Evolutionary conservation across 495 filamentous ascomycete genomes (phyloP), one percentile per base, ranked within the genome.

Genomic region (Rostrohypoxylon terebratum): DNA sequence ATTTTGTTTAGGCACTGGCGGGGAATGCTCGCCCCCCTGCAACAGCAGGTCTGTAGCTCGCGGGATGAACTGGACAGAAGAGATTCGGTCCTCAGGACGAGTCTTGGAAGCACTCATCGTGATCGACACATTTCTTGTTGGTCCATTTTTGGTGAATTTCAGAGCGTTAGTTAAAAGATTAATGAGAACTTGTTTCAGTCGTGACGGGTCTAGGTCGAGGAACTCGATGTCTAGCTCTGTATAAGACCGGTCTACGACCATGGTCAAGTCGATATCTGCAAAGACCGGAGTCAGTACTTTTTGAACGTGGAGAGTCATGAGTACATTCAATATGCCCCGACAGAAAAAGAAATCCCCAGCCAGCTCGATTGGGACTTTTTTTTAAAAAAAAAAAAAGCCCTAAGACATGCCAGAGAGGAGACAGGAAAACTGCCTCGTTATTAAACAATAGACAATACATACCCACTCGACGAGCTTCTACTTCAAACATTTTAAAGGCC

Each of bases 81-180:
- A 73, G n/a, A 77, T 74, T 3, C 64, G 59, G 2, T 81, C 83
- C 6, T 82, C 81, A 1, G 89, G 88, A 1, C 81, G 80, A 38
- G 87, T 81, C 44, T 74, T 80, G 4, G 90, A 90, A 0, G 93
- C 93, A 8, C 88, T 89, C 62, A 96, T 84, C 1, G 86, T 90
- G 25, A 96, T 88, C 53, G 83, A 85, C 45, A 96, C 94, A 1
- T 84, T 86, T 55, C 90, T 83, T 66, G 83, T 84, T 0, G 83
- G 83, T 4, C 82, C 80, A 18, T 81, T 80, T 36, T 86, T 84
- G 1, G 91, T 94, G 72, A 94, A 95, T 71, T 94, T 94, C 74
- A 95, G 90, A 5, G 92, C 90, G 71, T 95, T 94, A 4, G 89
- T 91, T 62, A 92, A 83, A 3, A 94, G 83, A 69, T 94, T 94